Conservation (phyloP, 169 alveolate species). For the Plasmodium fragile region DNA sequence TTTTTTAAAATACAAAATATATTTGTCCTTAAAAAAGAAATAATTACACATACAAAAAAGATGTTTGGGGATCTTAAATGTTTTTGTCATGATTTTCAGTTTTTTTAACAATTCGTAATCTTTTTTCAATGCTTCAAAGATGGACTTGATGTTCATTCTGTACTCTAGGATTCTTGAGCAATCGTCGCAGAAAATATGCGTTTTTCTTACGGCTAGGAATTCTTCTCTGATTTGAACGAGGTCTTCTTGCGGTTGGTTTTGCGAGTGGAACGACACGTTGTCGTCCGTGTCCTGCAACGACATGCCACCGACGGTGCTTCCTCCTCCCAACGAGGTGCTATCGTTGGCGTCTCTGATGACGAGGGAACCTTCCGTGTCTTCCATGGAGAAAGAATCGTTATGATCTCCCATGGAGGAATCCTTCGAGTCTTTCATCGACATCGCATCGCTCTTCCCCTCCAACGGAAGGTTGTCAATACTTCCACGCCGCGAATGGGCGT, state of each 20-base stretch:
- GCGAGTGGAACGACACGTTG: background rate
- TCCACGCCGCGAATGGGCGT: background rate
- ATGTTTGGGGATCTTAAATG: constrained; percentile 13
- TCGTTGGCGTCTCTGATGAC: background rate
- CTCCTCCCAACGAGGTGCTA: background rate
- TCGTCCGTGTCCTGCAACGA: background rate
- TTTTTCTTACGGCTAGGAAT: constrained; percentile 35
- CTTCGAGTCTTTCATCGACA: background rate
- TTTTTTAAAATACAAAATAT: constrained; percentile 46
- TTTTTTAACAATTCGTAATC: constrained; percentile 55
- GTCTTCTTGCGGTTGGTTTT: background rate
- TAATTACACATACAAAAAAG: constrained; percentile 63
- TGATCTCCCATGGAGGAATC: background rate
- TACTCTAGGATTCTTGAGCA: constrained; percentile 32
- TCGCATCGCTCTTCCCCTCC: background rate
- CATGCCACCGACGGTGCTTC: background rate
- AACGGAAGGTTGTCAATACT: background rate
- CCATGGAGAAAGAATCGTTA: background rate
- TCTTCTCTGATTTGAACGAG: background rate
- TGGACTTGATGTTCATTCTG: constrained; percentile 7
- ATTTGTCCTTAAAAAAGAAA: constrained; percentile 66
- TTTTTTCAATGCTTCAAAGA: constrained; percentile 16
- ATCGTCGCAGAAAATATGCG: constrained; percentile 56
- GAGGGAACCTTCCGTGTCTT: background rate
- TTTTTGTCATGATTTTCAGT: background rate